Percentiles rank a stretch among this genome's conserved stretches.
phyloP scores from a whole-genome alignment of 2,329 filamentous ascomycete species.

The Colletotrichum endophyticum region DNA sequence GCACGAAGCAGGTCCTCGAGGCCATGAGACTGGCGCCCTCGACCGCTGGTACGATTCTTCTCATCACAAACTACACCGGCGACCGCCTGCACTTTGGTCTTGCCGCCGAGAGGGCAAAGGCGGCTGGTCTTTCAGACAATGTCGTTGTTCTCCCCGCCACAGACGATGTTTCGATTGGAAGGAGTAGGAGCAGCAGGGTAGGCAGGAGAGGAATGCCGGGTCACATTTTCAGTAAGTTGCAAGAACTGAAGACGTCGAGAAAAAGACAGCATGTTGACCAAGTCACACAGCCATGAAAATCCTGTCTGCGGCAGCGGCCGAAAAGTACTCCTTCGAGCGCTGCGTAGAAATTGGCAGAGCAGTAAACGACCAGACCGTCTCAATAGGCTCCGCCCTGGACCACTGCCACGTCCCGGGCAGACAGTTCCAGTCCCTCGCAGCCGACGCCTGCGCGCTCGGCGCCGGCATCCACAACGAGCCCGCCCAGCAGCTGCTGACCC shows the following conservation, averaged over 20 bases:
- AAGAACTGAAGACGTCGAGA: conserved; percentile 28
- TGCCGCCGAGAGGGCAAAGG: conserved; percentile 75
- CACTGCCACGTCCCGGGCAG: conserved; percentile 77
- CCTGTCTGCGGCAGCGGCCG: conserved; percentile 67
- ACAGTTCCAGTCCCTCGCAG: conserved; percentile 47
- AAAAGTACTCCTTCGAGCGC: conserved; percentile 61
- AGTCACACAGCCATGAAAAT: conserved; percentile 70
- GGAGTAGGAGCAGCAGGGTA: conserved; percentile 70
- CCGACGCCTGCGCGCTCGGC: conserved; percentile 46
- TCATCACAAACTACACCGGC: conserved; percentile 79
- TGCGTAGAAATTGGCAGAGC: conserved; percentile 60
- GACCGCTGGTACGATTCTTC: conserved; percentile 69
- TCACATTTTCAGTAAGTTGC: conserved; percentile 49
- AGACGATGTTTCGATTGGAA: conserved; percentile 75
- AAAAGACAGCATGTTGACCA: background rate
- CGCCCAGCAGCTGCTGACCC: conserved; percentile 33
- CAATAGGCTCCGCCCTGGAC: conserved; percentile 71
- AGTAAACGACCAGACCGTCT: conserved; percentile 65
- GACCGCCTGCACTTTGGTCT: conserved; percentile 78
- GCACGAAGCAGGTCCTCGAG: conserved; percentile 72
- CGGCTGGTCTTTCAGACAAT: conserved; percentile 60
- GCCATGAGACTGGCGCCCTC: conserved; percentile 68
- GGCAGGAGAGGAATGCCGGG: conserved; percentile 76
- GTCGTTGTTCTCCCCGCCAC: conserved; percentile 75
- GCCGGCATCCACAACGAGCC: conserved; percentile 62